These are phyloP conservation scores for Pilobolus umbonatus DNA, from an alignment of 192 early-diverging fungal species.

Conservation along the genomic window DNA sequence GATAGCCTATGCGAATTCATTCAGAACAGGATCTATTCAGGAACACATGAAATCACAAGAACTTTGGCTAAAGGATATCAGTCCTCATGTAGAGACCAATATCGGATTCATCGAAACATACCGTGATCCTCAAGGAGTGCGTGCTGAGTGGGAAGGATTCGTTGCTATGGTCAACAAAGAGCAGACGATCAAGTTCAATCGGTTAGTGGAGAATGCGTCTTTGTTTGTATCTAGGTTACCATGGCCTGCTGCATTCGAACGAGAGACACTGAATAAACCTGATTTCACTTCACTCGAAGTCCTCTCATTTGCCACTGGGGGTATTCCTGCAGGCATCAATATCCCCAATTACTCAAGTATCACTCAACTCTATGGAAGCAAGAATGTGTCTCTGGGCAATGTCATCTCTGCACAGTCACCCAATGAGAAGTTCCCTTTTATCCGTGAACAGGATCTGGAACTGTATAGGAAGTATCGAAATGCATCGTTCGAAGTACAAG, in stretches of 20 bases:
- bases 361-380: constrained; percentile 46
- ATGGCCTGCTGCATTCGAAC: constrained; percentile 49
- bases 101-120: constrained; percentile 63
- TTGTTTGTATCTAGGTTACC: constrained; percentile 45
- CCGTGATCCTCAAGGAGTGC: constrained; percentile 53
- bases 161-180: constrained; percentile 61
- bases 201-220: constrained; percentile 48
- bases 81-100: constrained; percentile 56
- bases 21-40: constrained; percentile 54
- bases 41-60: constrained; percentile 52
- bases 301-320: constrained; percentile 47
- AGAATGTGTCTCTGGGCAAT: constrained; percentile 60
- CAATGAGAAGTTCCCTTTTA: constrained; percentile 46
- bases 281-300: constrained; percentile 61
- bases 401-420: constrained; percentile 48
- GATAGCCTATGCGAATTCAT: constrained; percentile 41
- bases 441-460: constrained; percentile 41
- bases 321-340: constrained; percentile 45
- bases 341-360: constrained; percentile 46
- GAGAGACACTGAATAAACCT: constrained; percentile 45
- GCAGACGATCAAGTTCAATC: constrained; percentile 51
- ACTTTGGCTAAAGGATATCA: constrained; percentile 53
- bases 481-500: constrained; percentile 55
- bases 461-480: constrained; percentile 36
- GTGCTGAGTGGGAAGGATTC: constrained; percentile 65